These are phyloP conservation scores for Skeletonema marinoi DNA, from an alignment of 108 stramenopile species.

Conservation along the genomic window DNA sequence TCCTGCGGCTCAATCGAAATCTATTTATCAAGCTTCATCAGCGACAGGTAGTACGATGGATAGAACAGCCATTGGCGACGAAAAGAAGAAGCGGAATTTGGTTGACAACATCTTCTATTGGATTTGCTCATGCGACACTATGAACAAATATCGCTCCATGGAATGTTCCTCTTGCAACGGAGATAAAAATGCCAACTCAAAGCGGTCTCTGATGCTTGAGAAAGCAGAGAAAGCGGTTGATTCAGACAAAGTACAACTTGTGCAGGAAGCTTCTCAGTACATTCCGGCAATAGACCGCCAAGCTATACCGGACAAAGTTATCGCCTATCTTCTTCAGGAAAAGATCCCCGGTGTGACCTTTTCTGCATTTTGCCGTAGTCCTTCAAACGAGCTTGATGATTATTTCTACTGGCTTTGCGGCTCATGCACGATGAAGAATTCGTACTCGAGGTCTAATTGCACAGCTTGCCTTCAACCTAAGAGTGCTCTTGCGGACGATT, in stretches of 20 bases:
- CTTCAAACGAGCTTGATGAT: constrained; percentile 14
- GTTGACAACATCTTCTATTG: constrained; percentile 40
- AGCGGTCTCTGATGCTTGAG: constrained; percentile 23
- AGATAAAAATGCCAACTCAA: constrained; percentile 7
- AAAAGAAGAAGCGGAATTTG: constrained; percentile 1
- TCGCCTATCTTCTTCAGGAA: constrained; percentile 16
- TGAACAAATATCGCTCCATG: constrained; percentile 6
- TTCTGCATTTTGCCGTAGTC: constrained; percentile 2
- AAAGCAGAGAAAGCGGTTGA: constrained; percentile 14
- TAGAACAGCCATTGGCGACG: neutral
- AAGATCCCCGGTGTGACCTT: constrained; percentile 9
- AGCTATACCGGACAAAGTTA: constrained; percentile 30
- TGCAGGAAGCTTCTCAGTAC: constrained; percentile 19
- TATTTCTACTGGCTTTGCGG: constrained; percentile 50
- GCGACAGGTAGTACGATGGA: neutral
- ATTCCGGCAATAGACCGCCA: constrained; percentile 15
- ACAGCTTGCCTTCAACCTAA: constrained; percentile 25
- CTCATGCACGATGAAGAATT: constrained; percentile 42
- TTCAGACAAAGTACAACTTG: constrained; percentile 5
- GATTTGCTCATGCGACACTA: constrained; percentile 23
- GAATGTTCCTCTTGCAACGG: constrained; percentile 16
- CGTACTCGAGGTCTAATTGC: constrained; percentile 24
- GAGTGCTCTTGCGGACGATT: constrained; percentile 6
- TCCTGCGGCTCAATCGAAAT: neutral
- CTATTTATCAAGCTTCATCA: neutral